These are phyloP conservation scores for Mrakia gelida DNA, from an alignment of 768 basidiomycete genomes.

Conservation along the genomic window DNA sequence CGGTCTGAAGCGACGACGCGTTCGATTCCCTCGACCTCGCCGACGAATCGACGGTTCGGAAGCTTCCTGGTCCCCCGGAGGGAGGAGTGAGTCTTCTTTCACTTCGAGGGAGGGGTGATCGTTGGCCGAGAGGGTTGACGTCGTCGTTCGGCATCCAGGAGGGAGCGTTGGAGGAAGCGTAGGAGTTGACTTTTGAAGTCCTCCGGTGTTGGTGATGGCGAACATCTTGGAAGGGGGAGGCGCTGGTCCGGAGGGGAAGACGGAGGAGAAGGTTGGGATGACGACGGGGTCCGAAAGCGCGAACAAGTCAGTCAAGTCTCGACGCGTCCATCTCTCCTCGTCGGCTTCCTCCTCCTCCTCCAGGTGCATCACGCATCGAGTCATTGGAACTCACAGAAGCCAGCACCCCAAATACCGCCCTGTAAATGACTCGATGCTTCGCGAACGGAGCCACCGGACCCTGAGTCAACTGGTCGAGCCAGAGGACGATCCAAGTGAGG, in stretches of 20 bases:
- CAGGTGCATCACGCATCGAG: too few relatives aligned
- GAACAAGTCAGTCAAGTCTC: not conserved
- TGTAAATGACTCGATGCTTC: slow-evolving; percentile 52
- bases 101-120: not conserved
- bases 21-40: not conserved
- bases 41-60: not conserved
- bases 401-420: slow-evolving; percentile 55
- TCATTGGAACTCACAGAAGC: slow-evolving; percentile 52
- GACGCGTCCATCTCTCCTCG: not conserved
- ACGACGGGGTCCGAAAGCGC: not conserved
- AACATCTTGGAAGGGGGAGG: slow-evolving; percentile 16
- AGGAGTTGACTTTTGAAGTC: not conserved
- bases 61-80: not conserved
- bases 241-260: not conserved
- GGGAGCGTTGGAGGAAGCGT: not conserved
- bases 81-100: not conserved
- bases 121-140: not conserved
- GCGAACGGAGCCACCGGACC: slow-evolving; percentile 59
- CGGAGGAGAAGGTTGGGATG: slow-evolving; percentile 12
- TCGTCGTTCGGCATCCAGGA: slow-evolving; percentile 3
- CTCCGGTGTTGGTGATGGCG: not conserved
- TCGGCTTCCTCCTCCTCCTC: too few relatives aligned
- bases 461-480: slow-evolving; percentile 71
- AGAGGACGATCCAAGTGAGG: slow-evolving; percentile 61
- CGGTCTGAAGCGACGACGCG: not conserved